phyloP scores from a whole-genome alignment of 371 early-diverging fungal species.

The Syncephalastrum sp. region DNA sequence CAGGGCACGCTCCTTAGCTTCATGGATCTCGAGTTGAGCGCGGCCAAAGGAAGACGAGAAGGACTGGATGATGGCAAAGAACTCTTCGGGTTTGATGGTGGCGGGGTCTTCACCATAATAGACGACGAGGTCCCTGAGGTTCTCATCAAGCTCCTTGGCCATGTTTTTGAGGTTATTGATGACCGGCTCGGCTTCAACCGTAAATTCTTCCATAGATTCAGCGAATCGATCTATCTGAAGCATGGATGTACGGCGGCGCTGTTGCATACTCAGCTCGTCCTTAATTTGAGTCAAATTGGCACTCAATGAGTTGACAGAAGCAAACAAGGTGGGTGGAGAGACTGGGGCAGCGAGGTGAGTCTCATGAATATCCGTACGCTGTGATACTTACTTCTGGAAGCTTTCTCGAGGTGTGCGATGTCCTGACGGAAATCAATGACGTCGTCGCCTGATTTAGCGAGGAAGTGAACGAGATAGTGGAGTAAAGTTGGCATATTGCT shows the following conservation, averaged over 20 bases:
- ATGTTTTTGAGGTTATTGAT: conserved; percentile 32
- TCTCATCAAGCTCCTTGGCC: conserved; percentile 50
- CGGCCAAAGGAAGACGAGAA: conserved; percentile 43
- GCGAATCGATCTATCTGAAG: conserved; percentile 64
- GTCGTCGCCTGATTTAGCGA: conserved; percentile 61
- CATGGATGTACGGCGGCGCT: conserved; percentile 29
- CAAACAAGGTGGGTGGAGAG: conserved; percentile 61
- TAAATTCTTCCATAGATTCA: conserved; percentile 60
- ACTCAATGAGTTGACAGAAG: conserved; percentile 57
- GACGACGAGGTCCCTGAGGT: conserved; percentile 59
- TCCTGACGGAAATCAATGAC: conserved; percentile 65
- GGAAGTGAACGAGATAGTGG: conserved; percentile 70
- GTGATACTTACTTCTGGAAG: conserved; percentile 52
- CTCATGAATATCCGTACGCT: conserved; percentile 4
- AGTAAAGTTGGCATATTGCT: conserved; percentile 67
- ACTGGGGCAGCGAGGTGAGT: conserved; percentile 31
- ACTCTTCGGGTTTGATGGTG: conserved; percentile 80
- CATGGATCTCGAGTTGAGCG: conserved; percentile 27
- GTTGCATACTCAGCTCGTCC: conserved; percentile 50
- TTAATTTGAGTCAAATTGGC: conserved; percentile 56
- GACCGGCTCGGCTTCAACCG: conserved; percentile 42
- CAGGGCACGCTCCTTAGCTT: conserved; percentile 22
- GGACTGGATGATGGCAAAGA: conserved; percentile 64
- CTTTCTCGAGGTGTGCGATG: conserved; percentile 67
- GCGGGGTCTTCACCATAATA: conserved; percentile 84